A percentile compares a stretch with the other conserved stretches of the same genome.
phyloP scores from a whole-genome alignment of 352 stramenopile genomes.

The Blastocystis sp. region DNA sequence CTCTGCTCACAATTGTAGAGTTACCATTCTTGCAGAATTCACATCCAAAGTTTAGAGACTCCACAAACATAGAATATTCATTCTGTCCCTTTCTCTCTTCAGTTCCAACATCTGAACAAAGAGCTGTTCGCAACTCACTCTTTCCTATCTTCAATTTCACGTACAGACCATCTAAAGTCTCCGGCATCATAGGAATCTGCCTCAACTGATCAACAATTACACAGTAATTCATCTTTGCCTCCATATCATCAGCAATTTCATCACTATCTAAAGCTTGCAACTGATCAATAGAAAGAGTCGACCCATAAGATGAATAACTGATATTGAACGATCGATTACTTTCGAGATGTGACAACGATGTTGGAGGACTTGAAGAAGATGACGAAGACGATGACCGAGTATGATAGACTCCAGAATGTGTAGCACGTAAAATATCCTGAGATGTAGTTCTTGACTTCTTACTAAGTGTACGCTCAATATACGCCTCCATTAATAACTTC shows the following conservation, averaged over 20 bases:
- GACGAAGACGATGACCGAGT: not conserved
- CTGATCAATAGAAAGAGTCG: conserved; percentile 10
- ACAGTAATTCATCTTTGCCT: conserved; percentile 42
- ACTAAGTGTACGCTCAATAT: conserved; percentile 21
- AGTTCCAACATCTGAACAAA: not conserved
- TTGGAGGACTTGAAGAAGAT: not conserved
- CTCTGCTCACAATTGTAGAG: not conserved
- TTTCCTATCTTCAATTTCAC: not conserved
- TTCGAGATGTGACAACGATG: not conserved
- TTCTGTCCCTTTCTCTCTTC: not conserved
- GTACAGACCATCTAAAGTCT: not conserved
- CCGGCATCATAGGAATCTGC: not conserved
- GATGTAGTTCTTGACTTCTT: not conserved
- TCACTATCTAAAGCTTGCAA: conserved; percentile 1
- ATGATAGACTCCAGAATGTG: conserved; percentile 8
- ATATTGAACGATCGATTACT: not conserved
- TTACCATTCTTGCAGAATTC: not conserved
- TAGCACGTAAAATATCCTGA: not conserved
- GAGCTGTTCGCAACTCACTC: not conserved
- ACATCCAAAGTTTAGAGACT: not conserved
- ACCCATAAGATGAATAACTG: not conserved
- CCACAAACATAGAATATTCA: not conserved
- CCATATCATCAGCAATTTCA: conserved; percentile 23
- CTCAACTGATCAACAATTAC: not conserved
- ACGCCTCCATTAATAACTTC: not conserved